These are phyloP conservation scores for Limonium bicolor DNA, from an alignment of 148 eudicot genomes.

Conservation along the genomic window DNA sequence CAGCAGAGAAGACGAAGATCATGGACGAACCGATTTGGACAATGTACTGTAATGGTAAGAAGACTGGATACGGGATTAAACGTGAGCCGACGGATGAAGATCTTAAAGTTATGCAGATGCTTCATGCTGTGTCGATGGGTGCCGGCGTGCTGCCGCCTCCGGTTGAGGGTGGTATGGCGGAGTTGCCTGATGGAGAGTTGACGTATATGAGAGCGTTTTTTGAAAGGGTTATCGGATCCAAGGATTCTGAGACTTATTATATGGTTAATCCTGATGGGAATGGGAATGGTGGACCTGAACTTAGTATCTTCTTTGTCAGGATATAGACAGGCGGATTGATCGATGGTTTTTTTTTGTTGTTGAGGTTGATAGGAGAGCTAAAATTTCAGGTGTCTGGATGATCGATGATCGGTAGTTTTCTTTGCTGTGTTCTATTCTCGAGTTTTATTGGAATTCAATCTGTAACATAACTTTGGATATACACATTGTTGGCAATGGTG, in stretches of 20 bases:
- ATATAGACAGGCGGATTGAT: conserved; percentile 6
- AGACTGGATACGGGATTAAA: conserved; percentile 63
- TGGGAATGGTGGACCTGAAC: conserved; percentile 73
- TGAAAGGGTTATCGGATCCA: conserved; percentile 63
- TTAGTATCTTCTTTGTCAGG: conserved; percentile 79
- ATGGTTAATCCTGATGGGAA: conserved; percentile 87
- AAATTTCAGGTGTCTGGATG: no score
- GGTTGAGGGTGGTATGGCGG: conserved; percentile 14
- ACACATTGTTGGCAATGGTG: no score
- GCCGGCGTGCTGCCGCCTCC: conserved; percentile 80
- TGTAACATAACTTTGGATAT: no score
- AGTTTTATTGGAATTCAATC: no score
- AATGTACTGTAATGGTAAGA: conserved; percentile 65
- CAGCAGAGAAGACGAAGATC: conserved; percentile 34
- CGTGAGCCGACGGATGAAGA: conserved; percentile 77
- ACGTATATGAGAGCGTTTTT: conserved; percentile 77
- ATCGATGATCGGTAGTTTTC: no score
- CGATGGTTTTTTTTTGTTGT: neutral
- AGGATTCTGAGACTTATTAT: conserved; percentile 76
- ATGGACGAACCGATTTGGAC: conserved; percentile 86
- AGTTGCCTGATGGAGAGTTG: conserved; percentile 45
- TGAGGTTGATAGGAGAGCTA: no score
- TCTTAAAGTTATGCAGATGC: conserved; percentile 44
- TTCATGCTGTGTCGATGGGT: conserved; percentile 79
- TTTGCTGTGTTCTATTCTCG: no score